Percentiles rank a stretch among this genome's conserved stretches.
Evolutionary conservation across 192 early-diverging fungal genomes (phyloP).

Genomic region (Pilobolus umbonatus): DNA sequence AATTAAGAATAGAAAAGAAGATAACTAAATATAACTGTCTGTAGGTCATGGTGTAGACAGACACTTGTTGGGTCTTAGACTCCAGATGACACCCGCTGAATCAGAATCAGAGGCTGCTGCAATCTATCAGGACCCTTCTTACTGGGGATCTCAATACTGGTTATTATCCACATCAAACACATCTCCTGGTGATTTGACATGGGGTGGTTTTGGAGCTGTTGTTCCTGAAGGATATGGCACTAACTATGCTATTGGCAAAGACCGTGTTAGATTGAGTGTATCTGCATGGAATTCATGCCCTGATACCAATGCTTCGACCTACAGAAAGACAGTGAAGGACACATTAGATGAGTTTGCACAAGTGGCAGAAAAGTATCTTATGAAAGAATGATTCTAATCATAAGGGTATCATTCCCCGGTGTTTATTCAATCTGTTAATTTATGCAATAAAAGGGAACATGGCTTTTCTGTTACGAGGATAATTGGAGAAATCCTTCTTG

Average conservation of each 20-base stretch:
- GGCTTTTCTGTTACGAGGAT: conserved; percentile 80
- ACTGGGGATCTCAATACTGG: conserved; percentile 73
- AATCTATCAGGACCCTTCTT: conserved; percentile 83
- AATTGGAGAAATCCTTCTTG: conserved; percentile 84
- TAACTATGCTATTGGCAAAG: conserved; percentile 70
- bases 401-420: background rate
- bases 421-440: conserved; percentile 3
- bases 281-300: conserved; percentile 43
- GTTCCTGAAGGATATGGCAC: conserved; percentile 83
- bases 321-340: conserved; percentile 56
- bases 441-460: conserved; percentile 69
- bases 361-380: conserved; percentile 10
- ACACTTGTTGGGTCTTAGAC: conserved; percentile 82
- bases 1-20: conserved; percentile 7
- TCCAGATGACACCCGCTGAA: conserved; percentile 58
- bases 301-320: conserved; percentile 46
- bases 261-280: conserved; percentile 70
- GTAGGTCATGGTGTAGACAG: conserved; percentile 89
- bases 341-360: conserved; percentile 58
- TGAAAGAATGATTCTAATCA: conserved; percentile 5
- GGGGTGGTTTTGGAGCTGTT: conserved; percentile 84
- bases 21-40: too few relatives aligned
- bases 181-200: conserved; percentile 63
- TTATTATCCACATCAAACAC: conserved; percentile 78
- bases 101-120: conserved; percentile 48